Percentiles rank a stretch among this genome's conserved stretches.
These are phyloP conservation scores for Eucalyptus marginata DNA, from an alignment of 345 rosid genomes.

Conservation along the genomic window DNA sequence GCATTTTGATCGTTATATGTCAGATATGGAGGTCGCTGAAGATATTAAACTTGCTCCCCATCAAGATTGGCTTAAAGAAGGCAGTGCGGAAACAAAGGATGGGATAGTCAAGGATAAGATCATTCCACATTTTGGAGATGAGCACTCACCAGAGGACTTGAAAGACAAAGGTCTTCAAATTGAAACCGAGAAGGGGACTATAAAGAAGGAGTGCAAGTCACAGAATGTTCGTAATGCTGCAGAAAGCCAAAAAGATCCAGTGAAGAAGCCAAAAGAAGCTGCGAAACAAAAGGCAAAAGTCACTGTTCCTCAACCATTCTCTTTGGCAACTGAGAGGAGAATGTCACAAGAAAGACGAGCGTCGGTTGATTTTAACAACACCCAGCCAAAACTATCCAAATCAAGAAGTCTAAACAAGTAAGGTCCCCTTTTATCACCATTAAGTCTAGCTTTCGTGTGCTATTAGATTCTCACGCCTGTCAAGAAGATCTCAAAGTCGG, in stretches of 20 bases:
- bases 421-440: background rate
- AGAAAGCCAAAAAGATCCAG: background rate
- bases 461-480: background rate
- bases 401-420: slow-evolving; percentile 15
- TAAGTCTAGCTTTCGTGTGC: background rate
- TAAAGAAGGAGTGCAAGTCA: background rate
- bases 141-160: background rate
- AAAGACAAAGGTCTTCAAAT: background rate
- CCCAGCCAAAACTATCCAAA: slow-evolving; percentile 3
- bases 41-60: background rate
- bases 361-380: background rate
- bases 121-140: background rate
- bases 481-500: background rate
- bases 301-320: slow-evolving; percentile 26
- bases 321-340: slow-evolving; percentile 22
- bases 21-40: slow-evolving; percentile 2
- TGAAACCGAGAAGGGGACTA: background rate
- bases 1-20: background rate
- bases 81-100: background rate
- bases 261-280: slow-evolving; percentile 9
- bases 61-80: background rate
- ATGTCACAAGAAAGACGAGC: slow-evolving; percentile 6
- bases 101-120: background rate
- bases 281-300: slow-evolving; percentile 3
- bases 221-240: background rate